Conservation (phyloP, 1,139 yeast genomes). For the Taphrina pruni region DNA sequence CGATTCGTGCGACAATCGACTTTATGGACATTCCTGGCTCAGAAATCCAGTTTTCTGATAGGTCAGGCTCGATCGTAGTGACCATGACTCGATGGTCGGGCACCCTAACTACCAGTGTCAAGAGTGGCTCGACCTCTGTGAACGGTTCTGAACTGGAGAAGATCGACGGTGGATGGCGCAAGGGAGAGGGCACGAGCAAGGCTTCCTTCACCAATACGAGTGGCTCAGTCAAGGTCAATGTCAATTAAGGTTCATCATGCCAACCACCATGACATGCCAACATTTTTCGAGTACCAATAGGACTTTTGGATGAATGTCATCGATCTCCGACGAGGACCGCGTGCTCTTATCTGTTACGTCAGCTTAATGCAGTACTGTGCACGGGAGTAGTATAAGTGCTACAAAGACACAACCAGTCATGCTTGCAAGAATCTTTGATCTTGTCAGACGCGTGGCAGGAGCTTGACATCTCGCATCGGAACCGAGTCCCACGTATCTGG, state of each 20-base stretch:
- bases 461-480: too few relatives aligned
- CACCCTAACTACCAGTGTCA: slow-evolving; percentile 4
- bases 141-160: slow-evolving; percentile 13
- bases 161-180: slow-evolving; percentile 14
- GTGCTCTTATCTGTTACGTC: too few relatives aligned
- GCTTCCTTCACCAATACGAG: slow-evolving; percentile 1
- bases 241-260: neutral
- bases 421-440: too few relatives aligned
- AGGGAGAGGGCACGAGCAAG: slow-evolving; percentile 11
- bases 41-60: neutral
- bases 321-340: too few relatives aligned
- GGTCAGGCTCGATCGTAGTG: slow-evolving; percentile 22
- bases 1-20: slow-evolving; percentile 5
- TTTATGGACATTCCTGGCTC: neutral
- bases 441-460: too few relatives aligned
- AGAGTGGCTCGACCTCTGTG: slow-evolving; percentile 25
- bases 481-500: too few relatives aligned
- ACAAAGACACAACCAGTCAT: too few relatives aligned
- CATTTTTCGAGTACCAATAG: too few relatives aligned
- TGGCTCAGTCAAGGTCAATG: slow-evolving; percentile 14
- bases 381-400: too few relatives aligned
- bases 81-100: slow-evolving; percentile 26
- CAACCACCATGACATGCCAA: too few relatives aligned
- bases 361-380: too few relatives aligned
- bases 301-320: too few relatives aligned